Evolutionary conservation across 805 yeast genomes (phyloP).

Genomic region (Cyberlindnera euphorbiae): DNA sequence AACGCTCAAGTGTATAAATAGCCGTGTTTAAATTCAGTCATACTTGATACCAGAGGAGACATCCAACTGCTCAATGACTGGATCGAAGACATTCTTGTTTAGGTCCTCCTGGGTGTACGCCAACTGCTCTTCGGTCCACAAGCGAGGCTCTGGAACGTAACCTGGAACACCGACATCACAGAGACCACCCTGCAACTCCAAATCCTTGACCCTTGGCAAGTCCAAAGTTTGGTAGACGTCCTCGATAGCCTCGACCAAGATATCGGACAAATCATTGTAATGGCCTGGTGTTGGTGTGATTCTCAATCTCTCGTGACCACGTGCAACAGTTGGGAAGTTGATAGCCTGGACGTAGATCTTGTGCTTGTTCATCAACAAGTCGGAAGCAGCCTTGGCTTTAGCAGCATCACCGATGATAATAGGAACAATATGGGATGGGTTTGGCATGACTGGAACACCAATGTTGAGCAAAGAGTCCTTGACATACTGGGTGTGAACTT

Average conservation of each 20-base stretch:
- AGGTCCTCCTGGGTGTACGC: constrained; percentile 55
- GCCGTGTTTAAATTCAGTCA: constrained; percentile 1
- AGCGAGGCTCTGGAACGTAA: constrained; percentile 47
- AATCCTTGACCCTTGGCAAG: constrained; percentile 70
- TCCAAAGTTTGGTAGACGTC: constrained; percentile 70
- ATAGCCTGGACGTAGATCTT: constrained; percentile 95
- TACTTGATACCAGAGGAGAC: constrained; percentile 59
- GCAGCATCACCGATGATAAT: constrained; percentile 92
- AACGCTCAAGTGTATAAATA: too few relatives aligned
- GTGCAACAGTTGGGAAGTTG: constrained; percentile 96
- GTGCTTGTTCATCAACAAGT: constrained; percentile 76
- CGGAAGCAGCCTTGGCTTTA: constrained; percentile 88
- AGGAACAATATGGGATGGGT: constrained; percentile 97
- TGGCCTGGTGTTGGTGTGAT: constrained; percentile 99
- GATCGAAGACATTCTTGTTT: constrained; percentile 62
- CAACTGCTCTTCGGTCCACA: constrained; percentile 88
- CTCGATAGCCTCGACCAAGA: constrained; percentile 74
- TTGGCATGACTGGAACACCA: constrained; percentile 94
- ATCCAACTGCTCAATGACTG: constrained; percentile 57
- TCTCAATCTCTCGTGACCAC: constrained; percentile 93
- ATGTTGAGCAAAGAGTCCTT: constrained; percentile 60
- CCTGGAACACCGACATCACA: constrained; percentile 77
- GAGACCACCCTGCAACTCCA: constrained; percentile 81
- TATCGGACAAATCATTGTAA: constrained; percentile 66
- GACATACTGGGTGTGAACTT: constrained; percentile 78